phyloP scores from a whole-genome alignment of 345 rosid genomes.

The Kernera saxatilis region DNA sequence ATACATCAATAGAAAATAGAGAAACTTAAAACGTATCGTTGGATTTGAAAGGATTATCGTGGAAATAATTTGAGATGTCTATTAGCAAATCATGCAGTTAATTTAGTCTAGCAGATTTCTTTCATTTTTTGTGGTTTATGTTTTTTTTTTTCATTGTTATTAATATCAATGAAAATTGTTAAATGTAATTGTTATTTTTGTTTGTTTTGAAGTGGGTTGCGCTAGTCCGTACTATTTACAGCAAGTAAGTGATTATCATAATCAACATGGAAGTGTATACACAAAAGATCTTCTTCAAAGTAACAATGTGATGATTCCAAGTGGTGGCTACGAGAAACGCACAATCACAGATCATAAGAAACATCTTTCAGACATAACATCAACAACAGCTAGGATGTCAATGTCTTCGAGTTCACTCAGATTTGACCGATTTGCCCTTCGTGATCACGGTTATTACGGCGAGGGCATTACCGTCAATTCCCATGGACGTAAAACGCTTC shows the following conservation, averaged over 20 bases:
- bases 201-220: conserved; percentile 22
- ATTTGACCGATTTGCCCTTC: conserved; percentile 24
- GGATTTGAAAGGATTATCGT: not conserved
- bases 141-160: too few relatives aligned
- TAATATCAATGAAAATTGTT: too few relatives aligned
- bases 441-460: not conserved
- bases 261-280: conserved; percentile 14
- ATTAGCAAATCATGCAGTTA: not conserved
- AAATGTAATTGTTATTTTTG: not conserved
- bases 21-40: not conserved
- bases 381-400: conserved; percentile 6
- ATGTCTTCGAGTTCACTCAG: conserved; percentile 16
- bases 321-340: conserved; percentile 16
- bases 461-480: conserved; percentile 23
- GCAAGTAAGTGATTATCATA: conserved; percentile 9
- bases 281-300: conserved; percentile 3
- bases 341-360: conserved; percentile 7
- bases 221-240: conserved; percentile 29
- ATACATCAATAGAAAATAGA: not conserved
- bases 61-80: not conserved
- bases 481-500: conserved; percentile 15
- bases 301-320: conserved; percentile 11
- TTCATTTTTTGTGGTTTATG: not conserved
- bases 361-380: conserved; percentile 20
- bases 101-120: not conserved